A percentile compares a stretch with the other conserved stretches of the same genome.
Evolutionary conservation across 305 asterid genomes (phyloP).

Genomic region (Fraxinus latifolia): DNA sequence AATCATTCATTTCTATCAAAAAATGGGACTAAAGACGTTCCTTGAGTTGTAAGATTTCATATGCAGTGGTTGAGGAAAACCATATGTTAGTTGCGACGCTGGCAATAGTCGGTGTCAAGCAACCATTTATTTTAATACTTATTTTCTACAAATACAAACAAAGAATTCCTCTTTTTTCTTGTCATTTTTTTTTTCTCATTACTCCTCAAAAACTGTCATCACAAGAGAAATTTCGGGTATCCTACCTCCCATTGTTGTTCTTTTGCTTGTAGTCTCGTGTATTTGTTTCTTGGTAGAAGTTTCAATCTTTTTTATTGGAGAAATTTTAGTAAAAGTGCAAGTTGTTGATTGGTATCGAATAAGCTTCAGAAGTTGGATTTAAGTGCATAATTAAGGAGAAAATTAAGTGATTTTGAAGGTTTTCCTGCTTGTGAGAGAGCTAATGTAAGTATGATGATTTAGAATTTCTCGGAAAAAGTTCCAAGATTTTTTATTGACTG

Average conservation of each 20-base stretch:
- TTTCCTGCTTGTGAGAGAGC: not conserved
- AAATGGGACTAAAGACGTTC: constrained; percentile 9
- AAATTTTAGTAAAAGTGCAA: constrained; percentile 13
- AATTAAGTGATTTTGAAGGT: constrained; percentile 2
- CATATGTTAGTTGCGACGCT: constrained; percentile 7
- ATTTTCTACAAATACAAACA: constrained; percentile 27
- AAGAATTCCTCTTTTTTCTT: constrained; percentile 21
- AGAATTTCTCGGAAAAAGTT: constrained; percentile 18
- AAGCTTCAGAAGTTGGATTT: constrained; percentile 9
- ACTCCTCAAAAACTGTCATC: constrained; percentile 27
- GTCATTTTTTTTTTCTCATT: constrained; percentile 39
- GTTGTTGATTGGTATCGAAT: constrained; percentile 1
- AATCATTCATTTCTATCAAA: not conserved
- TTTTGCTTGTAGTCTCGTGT: constrained; percentile 20
- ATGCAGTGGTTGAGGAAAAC: constrained; percentile 23
- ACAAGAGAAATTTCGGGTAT: constrained; percentile 11
- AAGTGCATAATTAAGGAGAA: constrained; percentile 13
- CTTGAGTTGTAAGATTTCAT: constrained; percentile 36
- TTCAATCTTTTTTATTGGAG: constrained; percentile 7
- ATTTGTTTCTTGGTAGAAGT: constrained; percentile 17
- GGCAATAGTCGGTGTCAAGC: constrained; percentile 37
- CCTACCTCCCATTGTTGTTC: constrained; percentile 22
- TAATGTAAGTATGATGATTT: not conserved
- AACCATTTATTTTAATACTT: constrained; percentile 27
- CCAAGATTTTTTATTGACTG: not conserved